A percentile compares a stretch with the other conserved stretches of the same genome.
phyloP scores from a whole-genome alignment of 2,329 filamentous ascomycete species.

The Aphanocladium album region DNA sequence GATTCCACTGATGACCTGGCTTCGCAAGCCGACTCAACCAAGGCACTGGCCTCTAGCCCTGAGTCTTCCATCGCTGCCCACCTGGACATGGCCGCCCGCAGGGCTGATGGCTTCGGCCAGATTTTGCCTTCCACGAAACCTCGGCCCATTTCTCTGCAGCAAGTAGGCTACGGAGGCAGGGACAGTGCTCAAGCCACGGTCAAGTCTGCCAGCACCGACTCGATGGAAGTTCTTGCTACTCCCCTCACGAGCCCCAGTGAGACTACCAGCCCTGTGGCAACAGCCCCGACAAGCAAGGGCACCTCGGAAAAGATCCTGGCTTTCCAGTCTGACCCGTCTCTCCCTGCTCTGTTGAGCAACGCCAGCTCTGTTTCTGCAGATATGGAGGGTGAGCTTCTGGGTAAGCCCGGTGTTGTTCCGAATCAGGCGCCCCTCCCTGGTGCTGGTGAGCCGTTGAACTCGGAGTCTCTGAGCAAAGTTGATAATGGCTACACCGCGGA shows the following conservation, averaged over 20 bases:
- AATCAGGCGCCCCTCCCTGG: conserved; percentile 41
- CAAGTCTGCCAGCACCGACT: conserved; percentile 49
- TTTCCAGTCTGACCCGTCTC: conserved; percentile 59
- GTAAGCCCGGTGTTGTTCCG: conserved; percentile 42
- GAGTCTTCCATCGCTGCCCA: conserved; percentile 11
- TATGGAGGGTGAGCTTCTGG: conserved; percentile 55
- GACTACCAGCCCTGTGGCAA: conserved; percentile 43
- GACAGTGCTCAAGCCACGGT: conserved; percentile 27
- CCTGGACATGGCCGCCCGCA: conserved; percentile 5
- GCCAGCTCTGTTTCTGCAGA: conserved; percentile 61
- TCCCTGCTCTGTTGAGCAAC: conserved; percentile 58
- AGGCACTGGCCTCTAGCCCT: conserved; percentile 7
- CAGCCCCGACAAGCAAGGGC: conserved; percentile 35
- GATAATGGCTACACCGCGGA: conserved; percentile 42
- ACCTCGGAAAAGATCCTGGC: conserved; percentile 43
- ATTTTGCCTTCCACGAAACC: neutral
- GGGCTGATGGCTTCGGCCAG: neutral
- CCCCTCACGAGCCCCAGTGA: conserved; percentile 53
- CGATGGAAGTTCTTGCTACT: conserved; percentile 43
- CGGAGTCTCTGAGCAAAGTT: conserved; percentile 47
- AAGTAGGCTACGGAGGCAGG: neutral
- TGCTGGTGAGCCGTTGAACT: conserved; percentile 50
- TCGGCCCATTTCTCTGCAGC: conserved; percentile 6
- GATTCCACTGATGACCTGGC: conserved; percentile 23
- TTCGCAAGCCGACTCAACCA: conserved; percentile 12